These are phyloP conservation scores for Lignosus rhinocerotis DNA, from an alignment of 1,284 basidiomycete genomes.

Conservation along the genomic window DNA sequence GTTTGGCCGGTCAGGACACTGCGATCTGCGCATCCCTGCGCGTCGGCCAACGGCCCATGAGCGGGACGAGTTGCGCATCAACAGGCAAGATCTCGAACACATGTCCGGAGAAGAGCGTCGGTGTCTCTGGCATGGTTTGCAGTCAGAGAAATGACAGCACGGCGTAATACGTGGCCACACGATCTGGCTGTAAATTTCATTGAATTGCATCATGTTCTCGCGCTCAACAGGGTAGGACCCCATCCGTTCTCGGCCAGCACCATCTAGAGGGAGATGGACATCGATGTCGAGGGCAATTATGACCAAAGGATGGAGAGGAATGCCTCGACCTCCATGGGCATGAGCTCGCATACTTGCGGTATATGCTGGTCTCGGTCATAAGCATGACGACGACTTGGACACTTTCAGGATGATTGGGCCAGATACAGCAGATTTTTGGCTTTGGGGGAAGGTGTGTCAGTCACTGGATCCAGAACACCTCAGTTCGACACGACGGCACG, in stretches of 20 bases:
- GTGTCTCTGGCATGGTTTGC: background rate
- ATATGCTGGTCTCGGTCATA: background rate
- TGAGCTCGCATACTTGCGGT: background rate
- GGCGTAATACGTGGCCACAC: slow-evolving; percentile 3
- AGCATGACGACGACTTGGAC: background rate
- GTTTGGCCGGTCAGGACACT: background rate
- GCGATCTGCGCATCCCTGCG: background rate
- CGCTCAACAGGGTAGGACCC: background rate
- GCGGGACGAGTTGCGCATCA: slow-evolving; percentile 2
- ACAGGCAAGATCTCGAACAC: background rate
- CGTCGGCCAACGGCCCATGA: slow-evolving; percentile 5
- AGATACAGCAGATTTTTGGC: slow-evolving; percentile 5
- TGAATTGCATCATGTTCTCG: background rate
- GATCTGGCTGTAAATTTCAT: background rate
- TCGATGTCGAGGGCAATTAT: background rate
- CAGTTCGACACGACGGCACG: slow-evolving; percentile 48
- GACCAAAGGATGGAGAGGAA: background rate
- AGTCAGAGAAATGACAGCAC: slow-evolving; percentile 1
- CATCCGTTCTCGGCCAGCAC: background rate
- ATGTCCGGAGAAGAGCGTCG: background rate
- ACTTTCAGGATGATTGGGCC: background rate
- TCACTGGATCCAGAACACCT: slow-evolving; percentile 24
- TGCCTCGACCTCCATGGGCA: background rate
- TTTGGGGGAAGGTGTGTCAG: background rate
- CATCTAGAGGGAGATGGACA: background rate